Base-by-base conservation (phyloP, 805 yeast genomes). In the Saccharomycopsis synnaedendra region DNA sequence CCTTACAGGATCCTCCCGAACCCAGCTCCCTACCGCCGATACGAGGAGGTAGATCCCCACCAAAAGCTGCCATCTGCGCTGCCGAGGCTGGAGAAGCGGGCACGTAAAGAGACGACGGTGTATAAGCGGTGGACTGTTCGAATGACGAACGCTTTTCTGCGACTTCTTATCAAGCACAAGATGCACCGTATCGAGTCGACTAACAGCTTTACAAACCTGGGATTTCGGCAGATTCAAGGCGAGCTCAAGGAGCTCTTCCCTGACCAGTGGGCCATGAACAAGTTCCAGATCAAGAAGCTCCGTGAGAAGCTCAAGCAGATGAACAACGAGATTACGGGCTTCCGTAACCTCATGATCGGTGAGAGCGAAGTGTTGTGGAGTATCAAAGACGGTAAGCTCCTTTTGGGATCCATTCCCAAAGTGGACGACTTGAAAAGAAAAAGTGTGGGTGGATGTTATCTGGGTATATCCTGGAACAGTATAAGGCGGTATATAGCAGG, bases 81-180 rank as follows among this genome's bases (percentile, higher is more conserved):
- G n/a, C 36, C 36, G 10, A 34, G 36, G 2, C 8, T 8, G 10
- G n/a, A 34, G 36, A 34, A 34, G 36, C 8, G n/a, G n/a, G 36
- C 8, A n/a, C 8, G n/a, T 8, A n/a, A n/a, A 9, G 36, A 41
- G 8, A 38, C 45, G 29, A 47, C 51, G 34, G 47, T 44, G 4
- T 51, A 51, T 32, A 51, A 51, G 42, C 43, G 54, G 39, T 51
- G 54, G 54, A 48, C 53, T 9, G 52, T 51, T 5, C 44, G 42
- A 27, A 51, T 51, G 54, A 51, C 54, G 28, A 51, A 51, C 34
- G 54, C 48, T 39, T 49, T 51, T 39, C 31, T 44, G 31, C 11
- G 54, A 36, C 43, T 51, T 30, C 41, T 51, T 7, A n/a, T 51
- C 10, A 38, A 46, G 29, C 35, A 51, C 32, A 43, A 39, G 35